Evolutionary conservation across 2,329 filamentous ascomycete genomes (phyloP).

Genomic region (Penicillium sclerotigenum): DNA sequence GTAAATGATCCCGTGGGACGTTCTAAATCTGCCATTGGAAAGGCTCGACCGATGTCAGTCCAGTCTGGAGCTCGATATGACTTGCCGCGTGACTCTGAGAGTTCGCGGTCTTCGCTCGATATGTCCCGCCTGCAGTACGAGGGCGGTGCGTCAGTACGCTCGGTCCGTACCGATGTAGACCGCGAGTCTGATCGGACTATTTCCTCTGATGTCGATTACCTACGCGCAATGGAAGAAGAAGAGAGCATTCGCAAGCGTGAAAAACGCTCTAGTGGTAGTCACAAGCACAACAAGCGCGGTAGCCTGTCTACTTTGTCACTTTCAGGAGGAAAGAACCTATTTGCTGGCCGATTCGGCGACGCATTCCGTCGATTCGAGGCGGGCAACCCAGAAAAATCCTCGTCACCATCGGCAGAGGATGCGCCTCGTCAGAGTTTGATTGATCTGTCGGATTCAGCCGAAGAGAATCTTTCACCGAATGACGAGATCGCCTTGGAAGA

Average conservation of each 20-base stretch:
- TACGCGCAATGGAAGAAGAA: constrained; percentile 69
- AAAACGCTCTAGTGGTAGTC: constrained; percentile 55
- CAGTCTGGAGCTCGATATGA: constrained; percentile 81
- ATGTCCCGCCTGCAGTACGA: constrained; percentile 35
- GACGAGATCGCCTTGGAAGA: constrained; percentile 53
- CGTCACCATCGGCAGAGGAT: constrained; percentile 43
- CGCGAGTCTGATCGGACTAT: constrained; percentile 51
- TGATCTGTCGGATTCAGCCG: constrained; percentile 64
- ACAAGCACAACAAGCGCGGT: constrained; percentile 66
- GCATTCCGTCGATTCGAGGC: constrained; percentile 89
- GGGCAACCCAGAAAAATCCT: constrained; percentile 41
- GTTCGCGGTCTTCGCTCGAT: constrained; percentile 45
- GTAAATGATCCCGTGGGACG: constrained; percentile 56
- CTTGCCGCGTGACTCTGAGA: constrained; percentile 74
- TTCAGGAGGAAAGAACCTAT: constrained; percentile 72
- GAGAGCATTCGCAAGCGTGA: constrained; percentile 58
- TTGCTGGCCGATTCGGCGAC: constrained; percentile 88
- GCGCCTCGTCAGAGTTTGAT: constrained; percentile 61
- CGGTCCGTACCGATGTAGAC: constrained; percentile 36
- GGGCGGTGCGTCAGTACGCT: constrained; percentile 33
- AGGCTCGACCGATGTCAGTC: constrained; percentile 73
- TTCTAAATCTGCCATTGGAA: constrained; percentile 63
- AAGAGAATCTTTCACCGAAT: constrained; percentile 45
- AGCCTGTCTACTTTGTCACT: constrained; percentile 68
- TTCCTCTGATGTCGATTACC: constrained; percentile 75